Evolutionary conservation across 164 flowering plant species (phyloP).

Genomic region (Hamamelis virginiana): DNA sequence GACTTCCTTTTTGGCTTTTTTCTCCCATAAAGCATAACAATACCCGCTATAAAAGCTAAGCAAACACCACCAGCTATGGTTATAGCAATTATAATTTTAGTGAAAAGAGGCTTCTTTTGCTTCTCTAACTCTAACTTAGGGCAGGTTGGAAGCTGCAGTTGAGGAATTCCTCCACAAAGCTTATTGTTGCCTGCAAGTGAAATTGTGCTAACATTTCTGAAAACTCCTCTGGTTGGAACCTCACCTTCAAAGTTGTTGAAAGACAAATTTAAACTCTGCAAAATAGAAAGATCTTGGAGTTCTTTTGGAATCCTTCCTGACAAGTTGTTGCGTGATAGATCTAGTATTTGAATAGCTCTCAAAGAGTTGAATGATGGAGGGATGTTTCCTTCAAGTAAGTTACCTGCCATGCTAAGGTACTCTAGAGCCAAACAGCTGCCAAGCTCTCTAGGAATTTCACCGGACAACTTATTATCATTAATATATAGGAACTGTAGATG

Average conservation of each 20-base stretch:
- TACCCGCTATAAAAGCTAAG: too few relatives aligned
- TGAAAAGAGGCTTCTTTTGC: not conserved
- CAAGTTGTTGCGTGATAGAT: not conserved
- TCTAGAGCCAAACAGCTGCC: not conserved
- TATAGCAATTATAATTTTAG: too few relatives aligned
- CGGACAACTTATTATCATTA: not conserved
- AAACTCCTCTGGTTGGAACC: not conserved
- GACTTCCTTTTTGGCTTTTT: not conserved
- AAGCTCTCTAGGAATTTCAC: not conserved
- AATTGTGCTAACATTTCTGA: not conserved
- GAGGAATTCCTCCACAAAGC: not conserved
- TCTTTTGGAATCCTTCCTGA: slow-evolving; percentile 1
- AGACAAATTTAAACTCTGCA: slow-evolving; percentile 4
- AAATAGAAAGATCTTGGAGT: not conserved
- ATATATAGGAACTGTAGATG: not conserved
- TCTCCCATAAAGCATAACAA: too few relatives aligned
- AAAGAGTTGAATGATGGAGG: slow-evolving; percentile 1
- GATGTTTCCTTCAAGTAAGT: slow-evolving; percentile 2
- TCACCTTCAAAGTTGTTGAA: slow-evolving; percentile 4
- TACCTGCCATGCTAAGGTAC: not conserved
- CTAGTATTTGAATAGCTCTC: not conserved
- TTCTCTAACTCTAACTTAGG: not conserved
- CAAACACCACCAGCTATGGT: too few relatives aligned
- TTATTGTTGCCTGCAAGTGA: not conserved
- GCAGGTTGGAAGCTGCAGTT: not conserved